Base-by-base conservation (phyloP, 2,329 filamentous ascomycete species). In the Fusarium euwallaceae region DNA sequence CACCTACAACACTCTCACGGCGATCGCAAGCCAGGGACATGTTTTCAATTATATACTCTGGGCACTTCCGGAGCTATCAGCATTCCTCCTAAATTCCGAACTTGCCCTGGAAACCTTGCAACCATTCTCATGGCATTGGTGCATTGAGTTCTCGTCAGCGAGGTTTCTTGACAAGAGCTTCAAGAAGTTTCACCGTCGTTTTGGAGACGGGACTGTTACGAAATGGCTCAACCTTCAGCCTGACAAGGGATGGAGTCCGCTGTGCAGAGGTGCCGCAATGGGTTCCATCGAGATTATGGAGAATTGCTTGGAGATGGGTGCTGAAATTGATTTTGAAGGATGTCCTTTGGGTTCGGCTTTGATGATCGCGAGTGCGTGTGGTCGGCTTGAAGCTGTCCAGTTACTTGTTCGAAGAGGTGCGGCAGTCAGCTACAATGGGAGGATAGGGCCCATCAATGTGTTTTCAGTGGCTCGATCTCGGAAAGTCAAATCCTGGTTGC, bases 281-380 rank as follows among this genome's bases (percentile, higher is more conserved):
- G 29, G 59, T 8, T n/a, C 24, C 0, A 8, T 58, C 11, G 43
- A 56, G 7, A 16, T 65, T 1, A 4, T 75, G 4, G 58, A 32
- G 2, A 76, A 65, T 0, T 75, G 65, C 2, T 11, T 71, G 1
- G 24, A 12, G 1, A 60, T 71, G 22, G 67, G 62, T 1, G 65
- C 65, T 4, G 41, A 66, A 0, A 51, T 75, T 4, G 24, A 75
- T 2, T 71, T 67, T 4, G 64, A 75, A 1, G 70, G 72, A 0
- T 69, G 43, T 5, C 61, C 68, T 7, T 16, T 73, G 6, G 70
- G 67, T 5, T 71, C 70, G 17, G 70, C 73, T 9, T 1, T 60
- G 6, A 69, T 76, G 55, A 59, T 71, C 16, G 70, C 73, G 14
- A 61, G 64, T 20, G 67, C 17, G 2, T 67, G 60, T 14, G 73